These are phyloP conservation scores for Alternaria sp. DNA, from an alignment of 2,329 filamentous ascomycete genomes.

Conservation along the genomic window DNA sequence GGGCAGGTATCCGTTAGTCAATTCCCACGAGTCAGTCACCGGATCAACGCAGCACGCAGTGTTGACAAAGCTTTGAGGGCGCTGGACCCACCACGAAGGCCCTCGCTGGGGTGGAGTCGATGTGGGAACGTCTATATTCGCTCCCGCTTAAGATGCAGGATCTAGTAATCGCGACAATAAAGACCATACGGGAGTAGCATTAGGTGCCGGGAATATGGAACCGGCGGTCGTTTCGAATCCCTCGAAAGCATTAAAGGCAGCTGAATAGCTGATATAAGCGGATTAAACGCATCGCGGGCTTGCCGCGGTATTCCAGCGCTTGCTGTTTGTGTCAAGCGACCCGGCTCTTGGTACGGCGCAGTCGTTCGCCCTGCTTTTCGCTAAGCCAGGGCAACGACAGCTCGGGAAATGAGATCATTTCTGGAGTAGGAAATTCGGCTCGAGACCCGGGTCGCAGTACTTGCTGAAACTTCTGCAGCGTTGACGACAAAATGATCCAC, in stretches of 20 bases:
- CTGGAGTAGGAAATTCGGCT: background rate
- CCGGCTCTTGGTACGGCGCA: background rate
- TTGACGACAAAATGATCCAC: background rate
- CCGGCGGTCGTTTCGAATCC: background rate
- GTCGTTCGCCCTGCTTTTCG: background rate
- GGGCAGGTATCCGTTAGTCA: background rate
- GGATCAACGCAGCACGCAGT: background rate
- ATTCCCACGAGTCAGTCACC: constrained; percentile 1
- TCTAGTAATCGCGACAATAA: background rate
- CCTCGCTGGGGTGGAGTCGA: background rate
- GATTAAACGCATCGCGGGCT: background rate
- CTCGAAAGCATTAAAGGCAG: background rate
- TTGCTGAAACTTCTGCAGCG: background rate
- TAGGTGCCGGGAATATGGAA: background rate
- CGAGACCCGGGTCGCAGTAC: background rate
- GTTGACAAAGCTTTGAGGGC: background rate
- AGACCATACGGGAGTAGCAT: background rate
- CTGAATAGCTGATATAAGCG: background rate
- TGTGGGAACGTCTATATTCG: background rate
- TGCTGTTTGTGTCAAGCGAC: background rate
- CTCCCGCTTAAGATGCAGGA: background rate
- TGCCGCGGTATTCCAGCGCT: background rate
- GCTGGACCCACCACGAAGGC: background rate
- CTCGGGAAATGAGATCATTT: background rate
- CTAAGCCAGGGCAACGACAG: background rate